A percentile compares a stretch with the other conserved stretches of the same genome.
Evolutionary conservation across 2,329 filamentous ascomycete genomes (phyloP).

Genomic region (Fusarium nygamai): DNA sequence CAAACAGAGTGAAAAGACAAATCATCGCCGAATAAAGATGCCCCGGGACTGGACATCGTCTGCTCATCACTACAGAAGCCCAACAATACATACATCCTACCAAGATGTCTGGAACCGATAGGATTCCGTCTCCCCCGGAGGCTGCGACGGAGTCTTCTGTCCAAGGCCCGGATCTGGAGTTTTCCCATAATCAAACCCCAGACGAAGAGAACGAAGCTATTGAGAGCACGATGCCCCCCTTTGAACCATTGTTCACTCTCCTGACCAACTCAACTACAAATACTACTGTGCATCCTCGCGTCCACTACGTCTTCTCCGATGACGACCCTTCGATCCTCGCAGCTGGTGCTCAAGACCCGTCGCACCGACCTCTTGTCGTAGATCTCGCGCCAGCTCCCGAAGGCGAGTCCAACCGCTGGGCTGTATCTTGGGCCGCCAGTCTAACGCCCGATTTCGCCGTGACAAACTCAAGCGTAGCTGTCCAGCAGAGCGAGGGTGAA

Average conservation of each 20-base stretch:
- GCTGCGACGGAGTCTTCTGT: slow-evolving; percentile 16
- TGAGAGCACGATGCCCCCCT: slow-evolving; percentile 53
- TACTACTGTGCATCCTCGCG: slow-evolving; percentile 82
- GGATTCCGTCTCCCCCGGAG: slow-evolving; percentile 37
- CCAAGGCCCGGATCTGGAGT: slow-evolving; percentile 23
- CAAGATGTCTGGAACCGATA: slow-evolving; percentile 41
- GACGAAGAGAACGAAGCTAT: slow-evolving; percentile 20
- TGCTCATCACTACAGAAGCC: slow-evolving; percentile 13
- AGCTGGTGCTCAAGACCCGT: slow-evolving; percentile 59
- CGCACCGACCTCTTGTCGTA: slow-evolving; percentile 63
- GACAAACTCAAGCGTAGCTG: slow-evolving; percentile 55
- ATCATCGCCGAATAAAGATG: slow-evolving; percentile 30
- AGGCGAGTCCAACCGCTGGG: slow-evolving; percentile 54
- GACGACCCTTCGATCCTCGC: slow-evolving; percentile 84
- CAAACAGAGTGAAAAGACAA: slow-evolving; percentile 6
- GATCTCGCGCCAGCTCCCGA: slow-evolving; percentile 58
- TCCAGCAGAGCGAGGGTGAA: slow-evolving; percentile 53
- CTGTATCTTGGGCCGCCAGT: slow-evolving; percentile 75
- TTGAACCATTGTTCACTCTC: slow-evolving; percentile 86
- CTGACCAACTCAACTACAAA: slow-evolving; percentile 79
- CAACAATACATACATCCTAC: background rate
- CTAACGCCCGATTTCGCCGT: slow-evolving; percentile 78
- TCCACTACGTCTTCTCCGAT: slow-evolving; percentile 94
- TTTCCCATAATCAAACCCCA: slow-evolving; percentile 18
- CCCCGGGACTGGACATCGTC: slow-evolving; percentile 28